Evolutionary conservation across 305 asterid species (phyloP).

Genomic region (Fraxinus floribunda): DNA sequence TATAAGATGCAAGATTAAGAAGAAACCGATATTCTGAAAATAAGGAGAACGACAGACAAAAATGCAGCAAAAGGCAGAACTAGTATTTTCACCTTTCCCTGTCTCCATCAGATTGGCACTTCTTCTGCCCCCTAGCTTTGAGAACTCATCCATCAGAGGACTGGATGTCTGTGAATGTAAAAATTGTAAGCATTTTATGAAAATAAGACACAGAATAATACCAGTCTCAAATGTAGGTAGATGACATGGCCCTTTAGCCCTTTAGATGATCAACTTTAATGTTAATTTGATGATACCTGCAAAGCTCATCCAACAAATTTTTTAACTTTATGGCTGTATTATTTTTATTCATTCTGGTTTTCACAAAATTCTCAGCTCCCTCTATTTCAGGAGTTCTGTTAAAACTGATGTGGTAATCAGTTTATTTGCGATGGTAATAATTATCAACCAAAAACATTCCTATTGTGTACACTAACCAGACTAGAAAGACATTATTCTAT

Average conservation of each 20-base stretch:
- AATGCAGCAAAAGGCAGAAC: conserved; percentile 11
- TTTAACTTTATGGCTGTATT: neutral
- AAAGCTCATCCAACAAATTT: neutral
- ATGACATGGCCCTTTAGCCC: neutral
- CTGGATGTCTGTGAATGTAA: conserved; percentile 49
- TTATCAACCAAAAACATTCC: neutral
- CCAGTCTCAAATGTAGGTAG: neutral
- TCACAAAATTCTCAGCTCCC: neutral
- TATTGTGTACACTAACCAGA: neutral
- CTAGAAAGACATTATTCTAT: neutral
- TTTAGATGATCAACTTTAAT: neutral
- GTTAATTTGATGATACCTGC: neutral
- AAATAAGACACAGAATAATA: conserved; percentile 5
- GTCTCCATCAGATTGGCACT: conserved; percentile 53
- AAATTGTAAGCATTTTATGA: conserved; percentile 18
- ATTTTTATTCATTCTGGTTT: neutral
- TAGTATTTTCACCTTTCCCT: conserved; percentile 54
- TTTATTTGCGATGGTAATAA: neutral
- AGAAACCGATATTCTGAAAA: neutral
- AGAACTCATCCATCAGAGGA: conserved; percentile 57
- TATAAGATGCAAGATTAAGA: neutral
- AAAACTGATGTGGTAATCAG: neutral
- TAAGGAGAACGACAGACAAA: neutral
- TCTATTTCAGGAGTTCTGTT: neutral
- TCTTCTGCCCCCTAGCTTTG: conserved; percentile 65